Conservation (phyloP, 2,329 filamentous ascomycete species). For the Monosporascus cannonballus region DNA sequence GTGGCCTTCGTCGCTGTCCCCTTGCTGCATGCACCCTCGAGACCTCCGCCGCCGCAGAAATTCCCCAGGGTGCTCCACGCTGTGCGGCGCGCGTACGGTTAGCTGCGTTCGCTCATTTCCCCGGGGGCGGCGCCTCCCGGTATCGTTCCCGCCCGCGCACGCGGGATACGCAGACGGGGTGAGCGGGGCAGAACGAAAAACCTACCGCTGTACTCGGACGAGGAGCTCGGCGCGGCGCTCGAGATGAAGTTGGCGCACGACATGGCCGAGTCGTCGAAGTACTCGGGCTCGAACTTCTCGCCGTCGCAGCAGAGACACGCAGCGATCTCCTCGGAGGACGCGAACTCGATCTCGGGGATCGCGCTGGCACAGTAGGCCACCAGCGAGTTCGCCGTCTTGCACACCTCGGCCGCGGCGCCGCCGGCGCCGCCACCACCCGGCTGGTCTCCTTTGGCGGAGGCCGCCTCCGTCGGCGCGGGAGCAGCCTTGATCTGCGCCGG, state of each 20-base stretch:
- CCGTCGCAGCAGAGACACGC: slow-evolving; percentile 8
- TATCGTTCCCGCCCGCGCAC: no score
- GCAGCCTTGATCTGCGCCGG: neutral
- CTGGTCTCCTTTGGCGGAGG: neutral
- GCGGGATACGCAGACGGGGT: neutral
- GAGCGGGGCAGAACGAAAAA: neutral
- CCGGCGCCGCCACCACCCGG: neutral
- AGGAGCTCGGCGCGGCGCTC: slow-evolving; percentile 1
- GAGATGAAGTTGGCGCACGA: slow-evolving; percentile 3
- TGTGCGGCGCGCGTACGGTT: neutral
- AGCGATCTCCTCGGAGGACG: slow-evolving; percentile 1
- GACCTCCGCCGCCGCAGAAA: slow-evolving; percentile 1
- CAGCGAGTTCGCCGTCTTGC: neutral
- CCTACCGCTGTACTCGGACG: slow-evolving; percentile 3
- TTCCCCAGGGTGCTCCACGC: slow-evolving; percentile 2
- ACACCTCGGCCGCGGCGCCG: neutral
- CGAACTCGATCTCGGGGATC: slow-evolving; percentile 2
- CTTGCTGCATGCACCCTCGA: neutral
- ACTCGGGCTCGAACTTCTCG: neutral
- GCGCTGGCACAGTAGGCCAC: slow-evolving; percentile 1
- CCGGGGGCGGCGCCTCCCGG: no score
- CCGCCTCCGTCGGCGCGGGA: neutral
- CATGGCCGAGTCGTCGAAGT: slow-evolving; percentile 4
- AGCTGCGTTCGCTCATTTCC: no score
- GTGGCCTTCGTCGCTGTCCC: neutral